Conservation (phyloP, 352 stramenopile genomes). For the Pythium dissotocum region DNA sequence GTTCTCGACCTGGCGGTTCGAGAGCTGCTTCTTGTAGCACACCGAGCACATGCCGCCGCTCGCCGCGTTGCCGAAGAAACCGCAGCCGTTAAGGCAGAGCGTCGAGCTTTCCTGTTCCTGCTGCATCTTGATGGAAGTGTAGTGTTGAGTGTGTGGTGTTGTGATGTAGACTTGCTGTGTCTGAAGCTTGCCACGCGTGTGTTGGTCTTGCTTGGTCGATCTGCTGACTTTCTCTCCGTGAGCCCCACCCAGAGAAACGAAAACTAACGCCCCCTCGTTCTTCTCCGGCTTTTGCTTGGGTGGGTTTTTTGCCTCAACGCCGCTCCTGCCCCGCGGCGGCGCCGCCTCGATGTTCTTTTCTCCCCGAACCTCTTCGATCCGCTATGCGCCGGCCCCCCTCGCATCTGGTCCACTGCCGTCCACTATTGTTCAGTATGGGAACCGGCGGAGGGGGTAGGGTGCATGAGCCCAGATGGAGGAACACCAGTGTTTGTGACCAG, state of each 20-base stretch:
- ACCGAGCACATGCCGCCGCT: constrained; percentile 83
- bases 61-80: constrained; percentile 72
- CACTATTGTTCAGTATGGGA: constrained; percentile 16
- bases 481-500: constrained; percentile 7
- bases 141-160: constrained; percentile 3
- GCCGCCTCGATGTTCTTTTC: constrained; percentile 20
- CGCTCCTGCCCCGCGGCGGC: too few relatives aligned
- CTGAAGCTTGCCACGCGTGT: not conserved
- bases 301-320: constrained; percentile 18
- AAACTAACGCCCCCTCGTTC: constrained; percentile 41
- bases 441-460: constrained; percentile 15
- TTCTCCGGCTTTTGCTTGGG: constrained; percentile 12
- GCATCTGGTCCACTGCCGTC: constrained; percentile 20
- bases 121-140: constrained; percentile 49
- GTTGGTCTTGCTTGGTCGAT: not conserved
- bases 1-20: constrained; percentile 58
- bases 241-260: constrained; percentile 61
- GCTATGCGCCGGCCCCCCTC: constrained; percentile 3
- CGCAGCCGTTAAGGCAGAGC: constrained; percentile 73
- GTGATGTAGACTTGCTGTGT: constrained; percentile 1
- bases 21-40: constrained; percentile 87
- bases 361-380: constrained; percentile 24
- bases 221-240: constrained; percentile 23
- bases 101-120: constrained; percentile 78
- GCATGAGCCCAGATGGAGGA: constrained; percentile 9